phyloP scores from a whole-genome alignment of 2,329 filamentous ascomycete genomes.

The Colletotrichum sp. region DNA sequence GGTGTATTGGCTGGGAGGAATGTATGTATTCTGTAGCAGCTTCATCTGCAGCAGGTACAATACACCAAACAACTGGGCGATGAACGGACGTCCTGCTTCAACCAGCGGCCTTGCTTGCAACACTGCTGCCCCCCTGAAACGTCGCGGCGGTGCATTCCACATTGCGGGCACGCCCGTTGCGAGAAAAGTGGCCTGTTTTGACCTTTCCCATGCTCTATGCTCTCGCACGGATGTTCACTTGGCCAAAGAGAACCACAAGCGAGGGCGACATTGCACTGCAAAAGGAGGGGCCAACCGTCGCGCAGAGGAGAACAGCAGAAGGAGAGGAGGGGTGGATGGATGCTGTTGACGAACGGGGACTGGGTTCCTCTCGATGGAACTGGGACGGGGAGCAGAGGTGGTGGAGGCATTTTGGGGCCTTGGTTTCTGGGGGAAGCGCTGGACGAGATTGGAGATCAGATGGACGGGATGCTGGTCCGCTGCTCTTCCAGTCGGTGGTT shows the following conservation, averaged over 20 bases:
- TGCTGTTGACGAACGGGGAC: background rate
- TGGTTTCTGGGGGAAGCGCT: background rate
- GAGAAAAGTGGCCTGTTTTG: slow-evolving; percentile 4
- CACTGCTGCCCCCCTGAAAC: slow-evolving; percentile 16
- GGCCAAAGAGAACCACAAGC: background rate
- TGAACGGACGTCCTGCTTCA: background rate
- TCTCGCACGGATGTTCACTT: background rate
- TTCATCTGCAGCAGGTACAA: background rate
- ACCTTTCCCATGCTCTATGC: background rate
- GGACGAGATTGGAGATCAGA: background rate
- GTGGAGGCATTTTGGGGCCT: background rate
- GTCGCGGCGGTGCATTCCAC: slow-evolving; percentile 2
- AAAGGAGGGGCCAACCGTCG: background rate
- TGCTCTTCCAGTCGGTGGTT: background rate
- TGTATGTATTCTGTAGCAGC: background rate
- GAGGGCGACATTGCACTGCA: background rate
- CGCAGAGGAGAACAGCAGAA: background rate
- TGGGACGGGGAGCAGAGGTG: background rate
- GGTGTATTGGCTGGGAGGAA: background rate
- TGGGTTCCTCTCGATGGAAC: background rate
- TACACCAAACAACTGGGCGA: background rate
- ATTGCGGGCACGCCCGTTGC: background rate
- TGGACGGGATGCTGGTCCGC: background rate
- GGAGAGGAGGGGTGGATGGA: background rate
- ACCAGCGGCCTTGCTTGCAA: slow-evolving; percentile 7